These are phyloP conservation scores for Byssoonygena ceratinophila DNA, from an alignment of 2,329 filamentous ascomycete genomes.

Conservation along the genomic window DNA sequence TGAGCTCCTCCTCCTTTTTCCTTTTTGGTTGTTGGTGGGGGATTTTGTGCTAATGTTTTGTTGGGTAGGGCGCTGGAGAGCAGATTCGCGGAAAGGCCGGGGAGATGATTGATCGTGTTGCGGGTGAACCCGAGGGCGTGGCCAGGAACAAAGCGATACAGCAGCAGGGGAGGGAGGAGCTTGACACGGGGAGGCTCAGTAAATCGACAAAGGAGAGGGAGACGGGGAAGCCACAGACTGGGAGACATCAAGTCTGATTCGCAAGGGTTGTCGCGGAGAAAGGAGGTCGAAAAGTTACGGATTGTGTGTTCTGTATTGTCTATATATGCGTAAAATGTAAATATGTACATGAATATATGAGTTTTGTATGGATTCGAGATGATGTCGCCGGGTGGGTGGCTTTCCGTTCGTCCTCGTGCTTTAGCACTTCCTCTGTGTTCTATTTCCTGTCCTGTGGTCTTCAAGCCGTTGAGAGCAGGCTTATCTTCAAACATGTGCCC, in stretches of 20 bases:
- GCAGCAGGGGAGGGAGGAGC: not conserved
- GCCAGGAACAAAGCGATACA: not conserved
- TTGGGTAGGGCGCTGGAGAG: conserved; percentile 8
- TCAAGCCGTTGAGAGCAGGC: no score
- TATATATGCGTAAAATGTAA: no score
- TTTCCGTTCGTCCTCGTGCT: no score
- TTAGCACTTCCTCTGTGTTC: no score
- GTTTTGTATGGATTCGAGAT: no score
- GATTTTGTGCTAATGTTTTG: not conserved
- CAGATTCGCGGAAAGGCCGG: conserved; percentile 2
- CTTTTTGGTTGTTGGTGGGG: not conserved
- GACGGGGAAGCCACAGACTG: not conserved
- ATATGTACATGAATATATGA: no score
- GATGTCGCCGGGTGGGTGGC: no score
- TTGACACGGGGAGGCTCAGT: conserved; percentile 7
- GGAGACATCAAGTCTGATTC: not conserved
- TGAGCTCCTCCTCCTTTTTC: not conserved
- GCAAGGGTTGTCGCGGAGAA: not conserved
- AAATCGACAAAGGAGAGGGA: conserved; percentile 4
- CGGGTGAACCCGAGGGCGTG: not conserved
- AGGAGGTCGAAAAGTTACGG: no score
- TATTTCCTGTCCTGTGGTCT: no score
- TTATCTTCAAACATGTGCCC: conserved; percentile 47
- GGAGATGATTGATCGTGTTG: conserved; percentile 2
- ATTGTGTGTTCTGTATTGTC: no score